A percentile compares a stretch with the other conserved stretches of the same genome.
phyloP scores from a whole-genome alignment of 805 yeast species.

The Yamadazyma sp. region DNA sequence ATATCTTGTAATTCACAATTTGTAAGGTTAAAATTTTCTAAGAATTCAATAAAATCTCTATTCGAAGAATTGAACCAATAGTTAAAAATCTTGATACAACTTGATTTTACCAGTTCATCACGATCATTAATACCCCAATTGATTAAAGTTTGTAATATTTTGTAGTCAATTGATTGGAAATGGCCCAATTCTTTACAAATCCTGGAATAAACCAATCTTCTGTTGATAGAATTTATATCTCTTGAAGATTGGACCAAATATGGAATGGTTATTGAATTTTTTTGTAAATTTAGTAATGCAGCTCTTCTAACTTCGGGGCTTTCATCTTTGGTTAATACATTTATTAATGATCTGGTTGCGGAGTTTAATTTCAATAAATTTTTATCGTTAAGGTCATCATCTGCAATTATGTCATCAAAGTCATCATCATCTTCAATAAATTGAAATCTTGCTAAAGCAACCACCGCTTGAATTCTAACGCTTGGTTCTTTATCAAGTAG shows the following conservation, averaged over 20 bases:
- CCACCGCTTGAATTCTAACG: conserved; percentile 81
- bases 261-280: conserved; percentile 50
- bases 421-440: conserved; percentile 28
- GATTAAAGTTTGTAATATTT: conserved; percentile 62
- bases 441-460: conserved; percentile 77
- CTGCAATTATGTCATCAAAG: conserved; percentile 39
- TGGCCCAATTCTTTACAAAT: conserved; percentile 66
- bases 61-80: conserved; percentile 71
- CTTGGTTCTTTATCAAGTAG: conserved; percentile 71
- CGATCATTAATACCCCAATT: conserved; percentile 88
- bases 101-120: conserved; percentile 66
- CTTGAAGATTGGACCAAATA: conserved; percentile 76
- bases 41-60: conserved; percentile 67
- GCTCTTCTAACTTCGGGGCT: conserved; percentile 89
- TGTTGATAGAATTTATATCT: conserved; percentile 67
- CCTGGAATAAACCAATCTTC: conserved; percentile 70
- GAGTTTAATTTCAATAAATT: conserved; percentile 7
- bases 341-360: conserved; percentile 16
- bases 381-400: conserved; percentile 28
- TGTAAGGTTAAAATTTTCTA: conserved; percentile 70
- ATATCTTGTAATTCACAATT: conserved; percentile 55
- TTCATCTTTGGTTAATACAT: conserved; percentile 54
- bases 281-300: conserved; percentile 67
- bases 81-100: conserved; percentile 70
- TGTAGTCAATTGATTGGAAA: conserved; percentile 47